Conservation (phyloP, 2,329 filamentous ascomycete species). For the Ceratocystis cacaofunesta region DNA sequence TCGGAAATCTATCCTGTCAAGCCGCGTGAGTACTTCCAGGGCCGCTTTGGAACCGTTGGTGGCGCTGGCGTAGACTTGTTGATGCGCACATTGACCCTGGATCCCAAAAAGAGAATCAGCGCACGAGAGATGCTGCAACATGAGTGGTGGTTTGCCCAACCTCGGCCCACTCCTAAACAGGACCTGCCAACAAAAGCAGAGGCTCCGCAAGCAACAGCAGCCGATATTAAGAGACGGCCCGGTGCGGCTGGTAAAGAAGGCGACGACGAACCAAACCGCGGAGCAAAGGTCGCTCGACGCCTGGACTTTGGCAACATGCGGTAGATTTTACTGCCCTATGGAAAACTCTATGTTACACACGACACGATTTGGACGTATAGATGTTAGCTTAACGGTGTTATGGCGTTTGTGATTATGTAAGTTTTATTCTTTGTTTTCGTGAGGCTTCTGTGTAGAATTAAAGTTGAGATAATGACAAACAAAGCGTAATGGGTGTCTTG, state of each 20-base stretch:
- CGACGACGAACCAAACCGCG: slow-evolving; percentile 51
- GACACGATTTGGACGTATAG: neutral
- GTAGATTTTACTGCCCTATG: neutral
- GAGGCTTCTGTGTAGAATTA: neutral
- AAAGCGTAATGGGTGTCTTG: too few species aligned
- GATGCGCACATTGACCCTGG: slow-evolving; percentile 68
- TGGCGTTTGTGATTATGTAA: neutral
- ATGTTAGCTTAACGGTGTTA: neutral
- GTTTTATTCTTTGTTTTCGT: neutral
- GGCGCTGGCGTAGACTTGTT: slow-evolving; percentile 74
- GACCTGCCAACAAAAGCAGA: slow-evolving; percentile 66
- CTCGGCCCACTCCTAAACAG: slow-evolving; percentile 66
- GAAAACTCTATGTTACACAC: neutral
- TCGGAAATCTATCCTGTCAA: slow-evolving; percentile 44
- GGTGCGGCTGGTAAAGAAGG: slow-evolving; percentile 29
- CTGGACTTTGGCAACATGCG: slow-evolving; percentile 50
- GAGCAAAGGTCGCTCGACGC: slow-evolving; percentile 66
- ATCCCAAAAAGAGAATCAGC: slow-evolving; percentile 72
- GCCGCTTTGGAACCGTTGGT: slow-evolving; percentile 66
- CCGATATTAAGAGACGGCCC: slow-evolving; percentile 64
- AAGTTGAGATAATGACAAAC: too few species aligned
- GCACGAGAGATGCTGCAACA: slow-evolving; percentile 67
- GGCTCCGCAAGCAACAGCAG: slow-evolving; percentile 51
- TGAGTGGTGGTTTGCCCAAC: slow-evolving; percentile 72
- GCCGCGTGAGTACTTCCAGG: slow-evolving; percentile 56